Conservation (phyloP, 2,329 filamentous ascomycete genomes). For the Camillea tinctor region DNA sequence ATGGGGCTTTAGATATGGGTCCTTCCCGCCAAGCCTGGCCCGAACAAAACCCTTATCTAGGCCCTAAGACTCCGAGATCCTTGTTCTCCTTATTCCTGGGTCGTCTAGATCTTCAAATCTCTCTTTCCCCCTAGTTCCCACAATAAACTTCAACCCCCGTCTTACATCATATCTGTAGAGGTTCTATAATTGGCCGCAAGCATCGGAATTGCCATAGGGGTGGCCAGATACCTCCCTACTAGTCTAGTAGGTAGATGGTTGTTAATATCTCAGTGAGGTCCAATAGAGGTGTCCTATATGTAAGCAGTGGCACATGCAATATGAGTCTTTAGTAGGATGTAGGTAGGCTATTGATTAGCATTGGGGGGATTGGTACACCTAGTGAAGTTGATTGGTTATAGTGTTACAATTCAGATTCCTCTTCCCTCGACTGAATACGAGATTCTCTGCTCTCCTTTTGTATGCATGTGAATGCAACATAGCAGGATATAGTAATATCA, state of each 20-base stretch:
- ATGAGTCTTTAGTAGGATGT: neutral
- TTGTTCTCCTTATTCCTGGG: neutral
- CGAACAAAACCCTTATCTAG: neutral
- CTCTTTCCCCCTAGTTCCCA: neutral
- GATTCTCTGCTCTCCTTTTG: neutral
- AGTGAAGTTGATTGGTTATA: no score
- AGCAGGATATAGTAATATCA: no score
- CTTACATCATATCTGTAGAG: neutral
- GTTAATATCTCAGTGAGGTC: neutral
- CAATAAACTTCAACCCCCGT: neutral
- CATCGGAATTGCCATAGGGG: no score
- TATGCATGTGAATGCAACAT: no score
- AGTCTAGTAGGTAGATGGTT: no score
- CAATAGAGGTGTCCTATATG: neutral
- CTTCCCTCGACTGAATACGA: neutral
- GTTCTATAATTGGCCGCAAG: neutral
- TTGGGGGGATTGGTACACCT: no score
- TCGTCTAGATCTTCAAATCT: neutral
- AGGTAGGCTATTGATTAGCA: no score
- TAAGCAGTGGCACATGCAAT: no score
- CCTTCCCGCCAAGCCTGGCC: neutral
- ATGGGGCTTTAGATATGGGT: neutral
- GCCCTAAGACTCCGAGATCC: neutral
- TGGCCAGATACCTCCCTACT: no score
- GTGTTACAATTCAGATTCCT: neutral